phyloP scores from a whole-genome alignment of 345 rosid genomes.

The Syzygium aromaticum region DNA sequence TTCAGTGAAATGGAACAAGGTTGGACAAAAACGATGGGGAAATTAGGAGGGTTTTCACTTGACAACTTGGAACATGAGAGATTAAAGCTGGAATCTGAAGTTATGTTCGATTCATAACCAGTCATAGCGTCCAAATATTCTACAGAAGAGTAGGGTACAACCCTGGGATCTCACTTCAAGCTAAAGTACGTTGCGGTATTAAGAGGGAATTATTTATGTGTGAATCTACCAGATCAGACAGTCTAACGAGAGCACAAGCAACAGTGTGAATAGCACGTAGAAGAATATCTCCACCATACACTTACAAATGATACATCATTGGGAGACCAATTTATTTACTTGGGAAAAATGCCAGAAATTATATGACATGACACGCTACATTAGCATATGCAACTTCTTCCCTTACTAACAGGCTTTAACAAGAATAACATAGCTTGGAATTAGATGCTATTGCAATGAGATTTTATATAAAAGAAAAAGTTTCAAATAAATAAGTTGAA shows the following conservation, averaged over 20 bases:
- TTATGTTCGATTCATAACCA: background rate
- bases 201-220: background rate
- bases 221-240: background rate
- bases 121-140: background rate
- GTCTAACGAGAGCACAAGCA: background rate
- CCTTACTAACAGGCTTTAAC: background rate
- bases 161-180: background rate
- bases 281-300: background rate
- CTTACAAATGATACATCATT: background rate
- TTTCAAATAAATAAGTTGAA: background rate
- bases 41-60: background rate
- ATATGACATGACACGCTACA: background rate
- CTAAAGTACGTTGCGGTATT: background rate
- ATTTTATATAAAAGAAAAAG: background rate
- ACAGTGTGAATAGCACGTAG: background rate
- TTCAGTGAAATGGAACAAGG: background rate
- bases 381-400: background rate
- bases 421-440: background rate
- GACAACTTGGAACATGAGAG: background rate
- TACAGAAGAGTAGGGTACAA: background rate
- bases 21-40: background rate
- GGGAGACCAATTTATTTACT: background rate
- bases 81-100: background rate
- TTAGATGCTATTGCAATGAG: background rate
- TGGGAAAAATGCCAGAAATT: background rate